phyloP scores from a whole-genome alignment of 2,329 filamentous ascomycete genomes.

The Helotiales sp. region DNA sequence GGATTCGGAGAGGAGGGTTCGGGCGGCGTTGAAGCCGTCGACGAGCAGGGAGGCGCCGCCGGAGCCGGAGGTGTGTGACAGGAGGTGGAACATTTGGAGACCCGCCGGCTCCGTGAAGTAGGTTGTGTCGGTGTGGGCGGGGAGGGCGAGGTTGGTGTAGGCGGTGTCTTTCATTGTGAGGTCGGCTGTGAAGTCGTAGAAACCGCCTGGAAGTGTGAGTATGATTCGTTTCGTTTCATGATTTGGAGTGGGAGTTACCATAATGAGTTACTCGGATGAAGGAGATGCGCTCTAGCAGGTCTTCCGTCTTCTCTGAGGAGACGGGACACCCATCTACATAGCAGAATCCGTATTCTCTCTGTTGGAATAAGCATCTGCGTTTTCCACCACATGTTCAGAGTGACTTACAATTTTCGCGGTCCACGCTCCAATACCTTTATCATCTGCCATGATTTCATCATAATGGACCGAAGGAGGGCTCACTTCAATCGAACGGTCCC shows the following conservation, averaged over 20 bases:
- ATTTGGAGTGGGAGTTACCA: conserved; percentile 55
- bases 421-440: conserved; percentile 62
- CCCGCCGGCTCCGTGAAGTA: conserved; percentile 94
- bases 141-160: conserved; percentile 84
- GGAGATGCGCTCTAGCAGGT: conserved; percentile 79
- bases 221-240: background rate
- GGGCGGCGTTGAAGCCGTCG: conserved; percentile 80
- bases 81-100: conserved; percentile 89
- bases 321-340: conserved; percentile 75
- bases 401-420: conserved; percentile 65
- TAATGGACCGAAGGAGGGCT: conserved; percentile 65
- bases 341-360: conserved; percentile 76
- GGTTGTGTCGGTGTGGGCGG: conserved; percentile 90
- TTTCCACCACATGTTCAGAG: background rate
- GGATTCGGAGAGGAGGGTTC: conserved; percentile 59
- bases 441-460: conserved; percentile 61
- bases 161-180: conserved; percentile 87
- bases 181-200: conserved; percentile 89
- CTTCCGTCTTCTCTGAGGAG: conserved; percentile 71
- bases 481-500: conserved; percentile 47
- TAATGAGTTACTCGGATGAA: conserved; percentile 93
- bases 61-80: conserved; percentile 72
- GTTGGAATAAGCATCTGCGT: conserved; percentile 14
- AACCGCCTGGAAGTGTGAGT: conserved; percentile 55
- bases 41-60: conserved; percentile 84